Conservation (phyloP, 2,329 filamentous ascomycete species). For the Trichoderma breve region DNA sequence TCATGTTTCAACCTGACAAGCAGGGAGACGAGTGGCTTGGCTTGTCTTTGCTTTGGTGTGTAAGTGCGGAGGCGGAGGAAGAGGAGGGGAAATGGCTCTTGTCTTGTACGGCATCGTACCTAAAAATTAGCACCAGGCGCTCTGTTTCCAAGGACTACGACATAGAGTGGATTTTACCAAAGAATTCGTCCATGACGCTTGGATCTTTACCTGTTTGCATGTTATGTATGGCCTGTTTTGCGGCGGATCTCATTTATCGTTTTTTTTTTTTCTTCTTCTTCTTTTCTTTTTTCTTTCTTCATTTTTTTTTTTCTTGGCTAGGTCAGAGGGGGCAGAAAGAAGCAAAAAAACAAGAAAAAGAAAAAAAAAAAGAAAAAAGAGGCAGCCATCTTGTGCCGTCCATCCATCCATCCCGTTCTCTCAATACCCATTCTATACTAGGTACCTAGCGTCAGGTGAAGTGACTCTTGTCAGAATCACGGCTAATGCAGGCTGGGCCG, state of each 20-base stretch:
- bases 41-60: neutral
- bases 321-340: neutral
- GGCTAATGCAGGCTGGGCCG: slow-evolving; percentile 1
- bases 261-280: neutral
- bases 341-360: neutral
- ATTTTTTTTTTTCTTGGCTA: neutral
- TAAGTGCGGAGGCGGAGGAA: too few species aligned
- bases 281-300: neutral
- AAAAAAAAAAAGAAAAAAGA: neutral
- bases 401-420: neutral
- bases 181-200: neutral
- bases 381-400: neutral
- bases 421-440: neutral
- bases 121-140: neutral
- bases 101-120: neutral
- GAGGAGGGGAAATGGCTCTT: neutral
- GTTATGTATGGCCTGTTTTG: neutral
- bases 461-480: neutral
- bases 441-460: neutral
- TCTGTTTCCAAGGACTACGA: neutral
- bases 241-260: neutral
- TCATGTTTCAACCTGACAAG: neutral
- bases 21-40: neutral
- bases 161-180: too few species aligned
- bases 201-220: neutral